Conservation (phyloP, 2,329 filamentous ascomycete genomes). For the Pseudogymnoascus sp. region DNA sequence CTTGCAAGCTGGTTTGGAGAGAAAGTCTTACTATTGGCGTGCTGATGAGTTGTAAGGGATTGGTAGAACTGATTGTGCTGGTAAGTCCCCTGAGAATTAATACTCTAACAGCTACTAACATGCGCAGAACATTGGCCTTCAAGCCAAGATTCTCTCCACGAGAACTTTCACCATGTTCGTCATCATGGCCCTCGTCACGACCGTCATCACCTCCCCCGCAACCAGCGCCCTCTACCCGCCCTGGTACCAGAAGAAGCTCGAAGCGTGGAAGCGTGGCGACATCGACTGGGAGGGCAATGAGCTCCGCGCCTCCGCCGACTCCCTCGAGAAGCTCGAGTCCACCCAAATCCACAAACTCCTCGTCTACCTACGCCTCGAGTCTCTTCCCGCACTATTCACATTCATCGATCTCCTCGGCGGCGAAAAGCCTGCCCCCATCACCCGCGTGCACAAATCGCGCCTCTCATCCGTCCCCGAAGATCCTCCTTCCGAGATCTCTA, state of each 20-base stretch:
- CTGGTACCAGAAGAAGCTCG: slow-evolving; percentile 67
- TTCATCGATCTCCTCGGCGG: slow-evolving; percentile 73
- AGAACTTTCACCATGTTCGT: slow-evolving; percentile 90
- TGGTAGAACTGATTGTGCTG: slow-evolving; percentile 91
- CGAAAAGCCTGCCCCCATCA: slow-evolving; percentile 30
- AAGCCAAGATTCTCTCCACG: slow-evolving; percentile 71
- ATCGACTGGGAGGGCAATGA: slow-evolving; percentile 75
- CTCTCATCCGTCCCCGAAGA: slow-evolving; percentile 24
- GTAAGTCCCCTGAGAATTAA: slow-evolving; percentile 41
- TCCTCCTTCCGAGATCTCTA: slow-evolving; percentile 18
- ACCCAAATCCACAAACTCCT: slow-evolving; percentile 57
- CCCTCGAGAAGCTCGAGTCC: slow-evolving; percentile 42
- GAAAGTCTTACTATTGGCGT: slow-evolving; percentile 83
- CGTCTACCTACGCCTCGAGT: slow-evolving; percentile 78
- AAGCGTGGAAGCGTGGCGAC: slow-evolving; percentile 71
- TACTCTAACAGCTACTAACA: slow-evolving; percentile 13
- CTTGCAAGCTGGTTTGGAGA: slow-evolving; percentile 76
- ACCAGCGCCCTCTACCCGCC: slow-evolving; percentile 67
- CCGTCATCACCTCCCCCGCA: slow-evolving; percentile 73
- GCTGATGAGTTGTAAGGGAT: slow-evolving; percentile 93
- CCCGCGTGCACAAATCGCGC: slow-evolving; percentile 31
- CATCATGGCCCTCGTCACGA: slow-evolving; percentile 85
- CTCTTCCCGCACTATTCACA: slow-evolving; percentile 71
- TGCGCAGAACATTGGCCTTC: slow-evolving; percentile 64
- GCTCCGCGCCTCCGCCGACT: slow-evolving; percentile 31